Percentiles rank a stretch among this genome's conserved stretches.
These are phyloP conservation scores for Venturiaceae sp. DNA, from an alignment of 2,329 filamentous ascomycete species.

Conservation along the genomic window DNA sequence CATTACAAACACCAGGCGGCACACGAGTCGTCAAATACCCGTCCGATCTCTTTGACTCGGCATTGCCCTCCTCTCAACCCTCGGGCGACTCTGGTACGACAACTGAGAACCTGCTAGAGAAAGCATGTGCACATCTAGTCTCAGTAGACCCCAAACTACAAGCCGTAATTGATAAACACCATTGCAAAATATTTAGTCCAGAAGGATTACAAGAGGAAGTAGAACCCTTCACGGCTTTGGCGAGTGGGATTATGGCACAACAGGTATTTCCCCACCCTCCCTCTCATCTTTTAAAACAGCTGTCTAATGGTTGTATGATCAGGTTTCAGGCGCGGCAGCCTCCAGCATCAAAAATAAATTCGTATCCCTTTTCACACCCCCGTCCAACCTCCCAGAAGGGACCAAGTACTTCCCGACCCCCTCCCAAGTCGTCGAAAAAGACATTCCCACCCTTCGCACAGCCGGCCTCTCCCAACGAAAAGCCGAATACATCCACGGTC, in stretches of 20 bases:
- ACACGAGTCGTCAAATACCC: conserved; percentile 47
- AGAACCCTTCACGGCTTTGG: conserved; percentile 78
- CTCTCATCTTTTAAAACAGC: conserved; percentile 11
- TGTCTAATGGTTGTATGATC: background rate
- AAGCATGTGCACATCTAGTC: conserved; percentile 67
- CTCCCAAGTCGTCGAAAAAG: conserved; percentile 53
- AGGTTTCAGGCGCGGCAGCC: conserved; percentile 81
- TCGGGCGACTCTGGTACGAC: conserved; percentile 29
- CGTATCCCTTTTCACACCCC: conserved; percentile 54
- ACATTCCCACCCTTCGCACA: conserved; percentile 61
- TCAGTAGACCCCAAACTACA: conserved; percentile 62
- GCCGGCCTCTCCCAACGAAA: conserved; percentile 90
- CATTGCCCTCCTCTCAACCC: conserved; percentile 24
- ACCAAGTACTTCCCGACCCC: conserved; percentile 60
- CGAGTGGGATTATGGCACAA: conserved; percentile 86
- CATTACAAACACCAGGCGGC: conserved; percentile 61
- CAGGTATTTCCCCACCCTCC: conserved; percentile 40
- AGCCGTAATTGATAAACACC: conserved; percentile 61
- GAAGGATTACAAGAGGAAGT: conserved; percentile 75
- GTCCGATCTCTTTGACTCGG: conserved; percentile 12
- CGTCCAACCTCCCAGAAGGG: conserved; percentile 13
- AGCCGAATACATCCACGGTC: conserved; percentile 83
- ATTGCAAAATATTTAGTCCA: conserved; percentile 70
- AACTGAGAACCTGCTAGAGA: conserved; percentile 62
- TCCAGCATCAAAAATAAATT: conserved; percentile 84